Percentiles rank a stretch among this genome's conserved stretches.
These are phyloP conservation scores for Ramalina peruviana DNA, from an alignment of 495 filamentous ascomycete genomes.

Conservation along the genomic window DNA sequence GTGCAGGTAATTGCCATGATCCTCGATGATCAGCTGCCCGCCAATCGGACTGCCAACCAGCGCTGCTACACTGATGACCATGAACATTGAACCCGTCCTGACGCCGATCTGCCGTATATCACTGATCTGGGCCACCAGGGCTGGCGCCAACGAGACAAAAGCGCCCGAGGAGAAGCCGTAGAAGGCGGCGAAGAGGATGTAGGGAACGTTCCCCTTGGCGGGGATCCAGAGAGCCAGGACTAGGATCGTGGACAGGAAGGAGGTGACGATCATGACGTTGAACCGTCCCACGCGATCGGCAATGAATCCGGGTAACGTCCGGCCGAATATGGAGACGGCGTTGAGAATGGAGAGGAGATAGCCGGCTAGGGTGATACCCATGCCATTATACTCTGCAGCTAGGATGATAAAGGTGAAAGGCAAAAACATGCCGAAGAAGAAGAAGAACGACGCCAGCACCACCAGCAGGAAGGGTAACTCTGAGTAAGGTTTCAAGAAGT, in stretches of 20 bases:
- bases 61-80: slow-evolving; percentile 46
- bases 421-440: slow-evolving; percentile 60
- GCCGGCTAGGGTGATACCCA: slow-evolving; percentile 39
- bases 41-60: slow-evolving; percentile 61
- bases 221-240: slow-evolving; percentile 60
- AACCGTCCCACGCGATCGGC: slow-evolving; percentile 62
- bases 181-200: slow-evolving; percentile 49
- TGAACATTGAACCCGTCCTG: slow-evolving; percentile 54
- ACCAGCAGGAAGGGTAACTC: slow-evolving; percentile 27
- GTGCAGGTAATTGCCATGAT: slow-evolving; percentile 41
- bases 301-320: slow-evolving; percentile 55
- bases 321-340: slow-evolving; percentile 48
- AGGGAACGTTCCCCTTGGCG: slow-evolving; percentile 40
- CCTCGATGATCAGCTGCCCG: slow-evolving; percentile 45
- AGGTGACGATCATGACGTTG: slow-evolving; percentile 57
- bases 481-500: slow-evolving; percentile 46
- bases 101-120: slow-evolving; percentile 61
- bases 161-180: slow-evolving; percentile 65
- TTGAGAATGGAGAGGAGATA: slow-evolving; percentile 65
- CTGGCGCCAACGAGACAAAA: slow-evolving; percentile 50
- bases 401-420: slow-evolving; percentile 50
- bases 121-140: slow-evolving; percentile 55
- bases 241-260: slow-evolving; percentile 44
- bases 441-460: slow-evolving; percentile 32
- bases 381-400: slow-evolving; percentile 42